Conservation (phyloP, 2,329 filamentous ascomycete genomes). For the Ilyonectria sp. region DNA sequence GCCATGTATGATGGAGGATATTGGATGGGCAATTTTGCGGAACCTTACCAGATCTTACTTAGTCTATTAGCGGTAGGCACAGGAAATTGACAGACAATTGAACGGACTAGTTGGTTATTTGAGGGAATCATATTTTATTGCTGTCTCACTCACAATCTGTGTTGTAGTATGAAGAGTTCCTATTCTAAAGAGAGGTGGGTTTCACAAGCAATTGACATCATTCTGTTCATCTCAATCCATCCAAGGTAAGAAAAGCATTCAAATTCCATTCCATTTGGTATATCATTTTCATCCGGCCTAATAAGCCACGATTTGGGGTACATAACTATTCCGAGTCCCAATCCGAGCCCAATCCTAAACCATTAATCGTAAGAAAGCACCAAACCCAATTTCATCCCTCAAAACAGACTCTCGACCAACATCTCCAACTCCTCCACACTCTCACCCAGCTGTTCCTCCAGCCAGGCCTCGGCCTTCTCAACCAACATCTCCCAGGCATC, state of each 20-base stretch:
- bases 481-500: constrained; percentile 77
- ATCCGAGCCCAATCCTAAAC: background rate
- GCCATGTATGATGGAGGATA: too few relatives aligned
- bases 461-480: constrained; percentile 71
- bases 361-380: background rate
- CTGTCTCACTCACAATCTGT: background rate
- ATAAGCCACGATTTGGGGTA: background rate
- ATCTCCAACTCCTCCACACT: constrained; percentile 33
- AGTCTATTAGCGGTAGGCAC: too few relatives aligned
- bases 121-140: background rate
- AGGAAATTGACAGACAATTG: background rate
- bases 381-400: background rate
- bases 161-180: background rate
- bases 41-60: too few relatives aligned
- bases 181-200: background rate
- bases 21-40: too few relatives aligned
- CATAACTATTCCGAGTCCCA: background rate
- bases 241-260: background rate
- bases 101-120: background rate
- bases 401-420: constrained; percentile 38
- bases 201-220: background rate
- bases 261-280: background rate
- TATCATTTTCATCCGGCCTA: background rate
- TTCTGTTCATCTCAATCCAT: background rate
- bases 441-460: constrained; percentile 48